Conservation (phyloP, 108 stramenopile species). For the Bacterosira constricta region DNA sequence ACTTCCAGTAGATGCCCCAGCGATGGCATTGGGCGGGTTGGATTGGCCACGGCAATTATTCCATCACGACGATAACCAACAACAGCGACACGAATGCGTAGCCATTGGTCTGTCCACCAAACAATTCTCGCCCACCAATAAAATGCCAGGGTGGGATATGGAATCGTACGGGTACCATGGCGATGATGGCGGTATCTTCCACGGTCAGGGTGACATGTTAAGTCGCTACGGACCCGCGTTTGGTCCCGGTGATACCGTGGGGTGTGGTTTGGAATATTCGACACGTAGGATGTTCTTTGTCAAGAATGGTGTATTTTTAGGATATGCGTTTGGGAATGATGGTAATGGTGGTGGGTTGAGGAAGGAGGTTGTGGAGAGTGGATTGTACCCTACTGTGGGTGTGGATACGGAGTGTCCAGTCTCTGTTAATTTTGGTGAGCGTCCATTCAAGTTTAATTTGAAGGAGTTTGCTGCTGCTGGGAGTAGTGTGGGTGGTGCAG, state of each 20-base stretch:
- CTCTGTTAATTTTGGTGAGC: conserved; percentile 62
- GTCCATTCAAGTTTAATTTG: conserved; percentile 69
- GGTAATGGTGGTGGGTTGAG: background rate
- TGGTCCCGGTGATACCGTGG: conserved; percentile 82
- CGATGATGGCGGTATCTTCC: conserved; percentile 86
- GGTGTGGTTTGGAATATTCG: conserved; percentile 79
- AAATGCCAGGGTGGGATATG: conserved; percentile 87
- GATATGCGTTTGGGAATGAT: conserved; percentile 59
- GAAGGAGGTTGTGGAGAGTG: conserved; percentile 42
- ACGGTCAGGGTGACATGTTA: conserved; percentile 69
- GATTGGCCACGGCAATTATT: too few relatives aligned
- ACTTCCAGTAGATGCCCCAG: too few relatives aligned
- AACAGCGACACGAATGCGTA: conserved; percentile 59
- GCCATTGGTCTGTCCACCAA: conserved; percentile 71
- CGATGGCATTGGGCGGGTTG: too few relatives aligned
- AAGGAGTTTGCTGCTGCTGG: background rate
- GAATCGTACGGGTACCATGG: conserved; percentile 77
- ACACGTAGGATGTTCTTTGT: conserved; percentile 73
- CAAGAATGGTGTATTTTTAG: conserved; percentile 78
- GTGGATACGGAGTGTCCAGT: conserved; percentile 69
- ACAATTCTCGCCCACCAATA: conserved; percentile 41
- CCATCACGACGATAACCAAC: too few relatives aligned
- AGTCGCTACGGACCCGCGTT: conserved; percentile 71
- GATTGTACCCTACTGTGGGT: conserved; percentile 77
- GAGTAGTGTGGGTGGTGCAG: too few relatives aligned